A percentile compares a stretch with the other conserved stretches of the same genome.
Evolutionary conservation across 73 alveolate genomes (phyloP).

Genomic region (Vitrella brassicaformis): DNA sequence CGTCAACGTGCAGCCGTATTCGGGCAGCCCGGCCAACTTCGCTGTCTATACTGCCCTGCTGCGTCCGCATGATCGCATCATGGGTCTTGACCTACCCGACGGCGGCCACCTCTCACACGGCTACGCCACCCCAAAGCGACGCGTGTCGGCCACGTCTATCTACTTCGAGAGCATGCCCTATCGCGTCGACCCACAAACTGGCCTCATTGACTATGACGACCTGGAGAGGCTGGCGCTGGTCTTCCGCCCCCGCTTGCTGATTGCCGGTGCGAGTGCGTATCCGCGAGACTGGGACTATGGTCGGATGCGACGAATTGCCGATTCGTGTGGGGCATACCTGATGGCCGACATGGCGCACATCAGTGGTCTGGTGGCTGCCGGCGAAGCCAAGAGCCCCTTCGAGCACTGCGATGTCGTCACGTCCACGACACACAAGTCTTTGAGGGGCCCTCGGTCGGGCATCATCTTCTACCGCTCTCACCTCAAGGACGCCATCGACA

Average conservation of each 20-base stretch:
- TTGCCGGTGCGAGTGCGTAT: slow-evolving; percentile 65
- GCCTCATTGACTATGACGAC: slow-evolving; percentile 68
- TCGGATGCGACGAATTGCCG: slow-evolving; percentile 62
- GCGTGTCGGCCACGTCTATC: slow-evolving; percentile 57
- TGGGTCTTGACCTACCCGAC: slow-evolving; percentile 66
- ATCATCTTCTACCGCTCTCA: slow-evolving; percentile 55
- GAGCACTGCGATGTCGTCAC: slow-evolving; percentile 80
- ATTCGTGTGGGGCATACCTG: slow-evolving; percentile 67
- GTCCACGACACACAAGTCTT: slow-evolving; percentile 81
- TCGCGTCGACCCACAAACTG: slow-evolving; percentile 48
- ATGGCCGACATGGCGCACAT: slow-evolving; percentile 84
- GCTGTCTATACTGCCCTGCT: slow-evolving; percentile 83
- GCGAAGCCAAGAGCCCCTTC: slow-evolving; percentile 65
- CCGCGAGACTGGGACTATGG: slow-evolving; percentile 76
- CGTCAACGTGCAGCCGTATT: slow-evolving; percentile 84
- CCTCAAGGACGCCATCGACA: slow-evolving; percentile 51
- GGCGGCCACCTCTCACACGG: slow-evolving; percentile 95
- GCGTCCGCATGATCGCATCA: slow-evolving; percentile 65
- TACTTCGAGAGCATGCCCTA: slow-evolving; percentile 77
- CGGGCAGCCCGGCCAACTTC: slow-evolving; percentile 90
- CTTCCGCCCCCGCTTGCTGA: slow-evolving; percentile 18
- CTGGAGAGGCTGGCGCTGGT: slow-evolving; percentile 41
- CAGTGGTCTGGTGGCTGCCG: slow-evolving; percentile 79
- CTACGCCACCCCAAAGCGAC: slow-evolving; percentile 58
- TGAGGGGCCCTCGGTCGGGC: slow-evolving; percentile 68